Conservation (phyloP, 768 basidiomycete genomes). For the Tulasnella sp. region DNA sequence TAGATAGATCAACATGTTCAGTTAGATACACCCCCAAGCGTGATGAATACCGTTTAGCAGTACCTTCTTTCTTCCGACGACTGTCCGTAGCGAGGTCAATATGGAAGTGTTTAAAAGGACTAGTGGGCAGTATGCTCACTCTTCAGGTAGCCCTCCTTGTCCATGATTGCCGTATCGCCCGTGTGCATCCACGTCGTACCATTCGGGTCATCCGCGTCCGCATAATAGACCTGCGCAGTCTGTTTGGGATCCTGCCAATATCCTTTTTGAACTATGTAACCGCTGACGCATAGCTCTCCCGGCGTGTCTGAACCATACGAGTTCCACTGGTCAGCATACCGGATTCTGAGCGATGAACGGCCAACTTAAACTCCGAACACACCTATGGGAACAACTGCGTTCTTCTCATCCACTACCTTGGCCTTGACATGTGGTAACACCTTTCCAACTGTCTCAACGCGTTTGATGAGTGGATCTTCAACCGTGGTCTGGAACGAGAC, state of each 20-base stretch:
- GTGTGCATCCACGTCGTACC: slow-evolving; percentile 63
- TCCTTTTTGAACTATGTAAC: slow-evolving; percentile 76
- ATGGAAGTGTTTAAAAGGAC: not conserved
- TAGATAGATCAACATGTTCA: too few relatives aligned
- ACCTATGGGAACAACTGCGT: slow-evolving; percentile 57
- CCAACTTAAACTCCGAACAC: slow-evolving; percentile 23
- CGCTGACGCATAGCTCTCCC: slow-evolving; percentile 62
- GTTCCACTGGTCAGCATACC: too few relatives aligned
- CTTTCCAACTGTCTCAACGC: slow-evolving; percentile 72
- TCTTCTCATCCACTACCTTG: slow-evolving; percentile 49
- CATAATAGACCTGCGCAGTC: slow-evolving; percentile 40
- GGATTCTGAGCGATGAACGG: too few relatives aligned
- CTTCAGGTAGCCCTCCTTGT: slow-evolving; percentile 65
- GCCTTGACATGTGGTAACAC: slow-evolving; percentile 68
- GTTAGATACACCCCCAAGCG: too few relatives aligned
- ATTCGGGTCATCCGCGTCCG: slow-evolving; percentile 29
- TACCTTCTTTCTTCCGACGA: slow-evolving; percentile 74
- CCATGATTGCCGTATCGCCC: slow-evolving; percentile 71
- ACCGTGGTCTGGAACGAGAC: slow-evolving; percentile 74
- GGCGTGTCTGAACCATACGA: slow-evolving; percentile 31
- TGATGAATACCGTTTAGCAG: too few relatives aligned
- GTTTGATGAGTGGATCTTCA: slow-evolving; percentile 55
- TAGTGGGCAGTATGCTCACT: slow-evolving; percentile 35
- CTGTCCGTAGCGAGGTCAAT: slow-evolving; percentile 28
- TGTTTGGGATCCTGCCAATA: slow-evolving; percentile 64